Evolutionary conservation across 2,329 filamentous ascomycete genomes (phyloP).

Genomic region (Calonectria crousiana): DNA sequence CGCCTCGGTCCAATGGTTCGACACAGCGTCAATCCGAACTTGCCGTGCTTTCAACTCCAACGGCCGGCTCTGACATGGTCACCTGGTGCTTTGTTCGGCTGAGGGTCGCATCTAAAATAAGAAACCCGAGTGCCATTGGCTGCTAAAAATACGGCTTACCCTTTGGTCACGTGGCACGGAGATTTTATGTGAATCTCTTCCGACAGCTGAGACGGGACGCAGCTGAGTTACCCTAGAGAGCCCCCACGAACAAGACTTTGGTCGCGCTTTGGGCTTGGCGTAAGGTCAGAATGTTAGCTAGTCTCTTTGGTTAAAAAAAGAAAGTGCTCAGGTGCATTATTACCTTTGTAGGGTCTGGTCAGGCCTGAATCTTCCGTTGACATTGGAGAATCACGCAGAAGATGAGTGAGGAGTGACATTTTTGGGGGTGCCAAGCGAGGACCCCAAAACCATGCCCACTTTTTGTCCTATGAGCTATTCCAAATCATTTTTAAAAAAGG

Average conservation of each 20-base stretch:
- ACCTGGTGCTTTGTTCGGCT: neutral
- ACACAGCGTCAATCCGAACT: neutral
- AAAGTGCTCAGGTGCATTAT: neutral
- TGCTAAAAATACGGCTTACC: neutral
- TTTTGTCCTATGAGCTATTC: neutral
- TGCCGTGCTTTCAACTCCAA: neutral
- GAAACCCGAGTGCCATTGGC: neutral
- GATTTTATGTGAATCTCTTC: neutral
- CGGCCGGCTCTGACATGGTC: neutral
- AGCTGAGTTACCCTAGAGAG: neutral
- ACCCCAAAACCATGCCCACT: neutral
- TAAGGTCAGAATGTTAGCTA: neutral
- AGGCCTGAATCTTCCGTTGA: neutral
- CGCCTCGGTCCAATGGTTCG: neutral
- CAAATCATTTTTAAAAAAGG: neutral
- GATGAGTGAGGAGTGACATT: neutral
- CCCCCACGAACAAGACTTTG: neutral
- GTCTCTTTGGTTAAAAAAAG: neutral
- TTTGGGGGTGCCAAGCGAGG: neutral
- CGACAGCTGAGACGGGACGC: neutral
- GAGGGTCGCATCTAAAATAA: neutral
- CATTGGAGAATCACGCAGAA: neutral
- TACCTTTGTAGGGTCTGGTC: neutral
- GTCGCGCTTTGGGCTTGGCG: neutral
- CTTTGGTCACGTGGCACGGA: neutral